Evolutionary conservation across 2,329 filamentous ascomycete species (phyloP).

Genomic region (Pseudodiploospora longispora): DNA sequence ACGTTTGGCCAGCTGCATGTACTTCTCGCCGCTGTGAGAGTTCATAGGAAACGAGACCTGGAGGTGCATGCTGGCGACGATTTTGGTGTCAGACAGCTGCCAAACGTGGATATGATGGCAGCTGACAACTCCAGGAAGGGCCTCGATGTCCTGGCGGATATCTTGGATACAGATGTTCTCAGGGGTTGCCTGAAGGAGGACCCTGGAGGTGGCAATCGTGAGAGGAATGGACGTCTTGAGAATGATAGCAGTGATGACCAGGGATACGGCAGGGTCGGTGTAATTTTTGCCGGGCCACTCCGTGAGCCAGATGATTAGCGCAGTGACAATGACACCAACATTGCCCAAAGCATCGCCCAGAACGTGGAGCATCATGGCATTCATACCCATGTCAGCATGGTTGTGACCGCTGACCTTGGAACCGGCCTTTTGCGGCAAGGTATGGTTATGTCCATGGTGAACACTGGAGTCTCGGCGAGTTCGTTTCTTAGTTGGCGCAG

Average conservation of each 20-base stretch:
- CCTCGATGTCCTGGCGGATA: constrained; percentile 84
- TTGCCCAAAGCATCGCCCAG: constrained; percentile 82
- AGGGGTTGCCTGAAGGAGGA: constrained; percentile 89
- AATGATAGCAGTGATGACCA: constrained; percentile 82
- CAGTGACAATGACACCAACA: constrained; percentile 75
- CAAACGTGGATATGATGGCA: constrained; percentile 97
- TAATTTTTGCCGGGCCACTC: constrained; percentile 76
- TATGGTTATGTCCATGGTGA: constrained; percentile 74
- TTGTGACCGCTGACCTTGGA: constrained; percentile 64
- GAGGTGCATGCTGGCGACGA: constrained; percentile 88
- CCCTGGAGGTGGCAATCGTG: constrained; percentile 72
- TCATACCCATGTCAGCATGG: constrained; percentile 93
- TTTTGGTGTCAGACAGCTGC: constrained; percentile 92
- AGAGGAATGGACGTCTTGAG: constrained; percentile 69
- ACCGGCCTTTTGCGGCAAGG: constrained; percentile 54
- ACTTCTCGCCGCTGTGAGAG: constrained; percentile 67
- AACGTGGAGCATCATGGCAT: constrained; percentile 67
- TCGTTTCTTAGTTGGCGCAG: constrained; percentile 15
- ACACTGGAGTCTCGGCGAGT: constrained; percentile 40
- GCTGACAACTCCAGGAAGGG: constrained; percentile 74
- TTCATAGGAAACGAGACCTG: constrained; percentile 87
- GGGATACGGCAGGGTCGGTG: constrained; percentile 82
- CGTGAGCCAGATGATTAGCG: constrained; percentile 86
- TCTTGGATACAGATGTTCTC: constrained; percentile 81
- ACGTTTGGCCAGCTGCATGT: constrained; percentile 82